Evolutionary conservation across 495 filamentous ascomycete species (phyloP), one percentile per base, ranked within the genome.

Genomic region (Penicillium pancosmium): DNA sequence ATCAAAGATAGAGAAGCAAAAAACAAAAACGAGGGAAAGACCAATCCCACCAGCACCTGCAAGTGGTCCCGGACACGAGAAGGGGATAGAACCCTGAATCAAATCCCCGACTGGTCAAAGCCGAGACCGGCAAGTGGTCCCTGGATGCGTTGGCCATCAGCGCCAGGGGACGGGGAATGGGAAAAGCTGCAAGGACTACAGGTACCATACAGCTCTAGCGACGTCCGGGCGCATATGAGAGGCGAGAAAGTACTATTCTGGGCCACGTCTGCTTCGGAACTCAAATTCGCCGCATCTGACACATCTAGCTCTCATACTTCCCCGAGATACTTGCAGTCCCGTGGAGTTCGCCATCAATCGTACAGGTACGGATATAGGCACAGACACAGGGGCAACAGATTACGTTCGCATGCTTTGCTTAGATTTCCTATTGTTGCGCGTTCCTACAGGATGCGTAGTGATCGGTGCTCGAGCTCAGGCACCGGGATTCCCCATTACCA

Each of bases 261-360:
- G 55, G 49, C 47, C 41, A 16, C 41, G 9, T 44, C 41, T 44
- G 7, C 41, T 52, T 53, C 56, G 36, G 59, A 70, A 68, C 54
- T 69, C 62, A 68, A 69, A 59, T 63, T 63, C 33, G 60, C 65
- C 62, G 65, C 68, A 68, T 64, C 60, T 70, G 68, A 70, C 54
- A 70, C 36, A 50, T 70, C 63, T 56, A 40, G 19, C 43, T 51
- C n/a, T 46, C n/a, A 15, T 53, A 34, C 49, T 57, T 59, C 57
- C 55, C 52, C 52, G 55, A 56, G 46, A 34, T 33, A 49, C 25
- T 53, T 27, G 18, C 25, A 44, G 44, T 49, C 54, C 66, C 58
- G 66, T 68, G 68, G 63, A 62, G 57, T 55, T 59, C 49, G 33
- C 43, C 54, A 44, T 59, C 52, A 47, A 53, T 54, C 49, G 13